phyloP scores from a whole-genome alignment of 2,329 filamentous ascomycete genomes.

The Amauroascus verrucosus region DNA sequence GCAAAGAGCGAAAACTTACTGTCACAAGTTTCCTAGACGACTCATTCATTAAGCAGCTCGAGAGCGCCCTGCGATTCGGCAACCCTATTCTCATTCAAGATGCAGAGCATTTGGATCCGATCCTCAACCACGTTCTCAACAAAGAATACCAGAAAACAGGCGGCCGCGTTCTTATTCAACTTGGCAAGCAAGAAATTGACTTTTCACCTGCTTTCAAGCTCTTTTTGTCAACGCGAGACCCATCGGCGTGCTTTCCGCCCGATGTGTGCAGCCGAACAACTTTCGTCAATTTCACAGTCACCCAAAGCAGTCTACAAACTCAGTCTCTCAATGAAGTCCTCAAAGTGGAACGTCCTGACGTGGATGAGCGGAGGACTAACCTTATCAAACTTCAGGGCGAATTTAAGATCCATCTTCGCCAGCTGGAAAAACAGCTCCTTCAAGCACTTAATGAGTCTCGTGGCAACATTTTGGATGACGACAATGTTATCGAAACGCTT shows the following conservation, averaged over 20 bases:
- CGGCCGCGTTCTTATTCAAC: constrained; percentile 92
- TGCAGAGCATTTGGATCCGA: constrained; percentile 90
- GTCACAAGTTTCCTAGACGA: constrained; percentile 98
- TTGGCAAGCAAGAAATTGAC: constrained; percentile 97
- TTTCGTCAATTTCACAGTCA: constrained; percentile 98
- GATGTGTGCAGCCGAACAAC: constrained; percentile 98
- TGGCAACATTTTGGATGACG: constrained; percentile 95
- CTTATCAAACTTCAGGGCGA: constrained; percentile 98
- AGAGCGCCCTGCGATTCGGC: constrained; percentile 92
- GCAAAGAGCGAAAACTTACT: constrained; percentile 82
- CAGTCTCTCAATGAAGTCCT: constrained; percentile 96
- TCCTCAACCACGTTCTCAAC: constrained; percentile 96
- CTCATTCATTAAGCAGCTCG: constrained; percentile 93
- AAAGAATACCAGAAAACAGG: constrained; percentile 99
- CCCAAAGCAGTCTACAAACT: constrained; percentile 95
- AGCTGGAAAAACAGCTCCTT: constrained; percentile 85
- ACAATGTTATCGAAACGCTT: constrained; percentile 94
- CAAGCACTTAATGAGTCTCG: constrained; percentile 95
- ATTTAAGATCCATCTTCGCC: constrained; percentile 94
- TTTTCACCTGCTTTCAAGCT: constrained; percentile 95
- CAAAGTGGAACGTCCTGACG: constrained; percentile 93
- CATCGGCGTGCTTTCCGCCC: constrained; percentile 87
- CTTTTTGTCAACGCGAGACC: constrained; percentile 89
- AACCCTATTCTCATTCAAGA: constrained; percentile 98
- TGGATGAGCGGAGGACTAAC: constrained; percentile 91